Evolutionary conservation across 1,284 basidiomycete genomes (phyloP), one percentile per base, ranked within the genome.

Genomic region (Psilocybe mexicana): DNA sequence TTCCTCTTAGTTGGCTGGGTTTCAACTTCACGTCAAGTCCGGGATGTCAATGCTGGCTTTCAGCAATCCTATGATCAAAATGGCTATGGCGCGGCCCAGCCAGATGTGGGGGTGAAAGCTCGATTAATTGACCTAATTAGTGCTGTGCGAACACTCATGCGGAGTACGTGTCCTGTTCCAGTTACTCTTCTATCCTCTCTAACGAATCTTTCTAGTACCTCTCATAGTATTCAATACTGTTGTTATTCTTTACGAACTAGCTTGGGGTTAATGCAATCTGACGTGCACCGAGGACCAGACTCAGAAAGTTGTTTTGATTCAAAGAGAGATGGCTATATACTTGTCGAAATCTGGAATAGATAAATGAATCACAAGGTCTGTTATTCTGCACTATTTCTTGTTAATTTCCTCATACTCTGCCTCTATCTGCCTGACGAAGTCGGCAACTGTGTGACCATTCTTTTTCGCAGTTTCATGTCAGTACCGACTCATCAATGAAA

Each of bases 121-220:
- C 87, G 93, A 68, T 73, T 97, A 50, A 87, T 98, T 70, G 93
- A 94, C 74, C 82, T 98, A 65, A 98, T 98, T 63, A 85, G 90
- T 64, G 96, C 96, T 28, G 94, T 98, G 58, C 81, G 96, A 73
- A 98, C 94, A 55, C 79, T 98, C 62, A 91, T 98, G 90, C 86
- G 96, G 73, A 94, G 96, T 98, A 63, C 67, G 78, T 79, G 45
- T 52, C 55, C 42, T 23, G 10, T 45, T 54, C 52, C 33, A 50
- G 55, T 50, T 36, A 36, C 26, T 50, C n/a, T 54, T 54, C 42
- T 42, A 50, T 24, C 40, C 12, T 43, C 46, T 24, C 26, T 40
- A 36, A 53, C 55, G 33, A 18, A 35, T n/a, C 57, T 59, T 45
- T 62, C 44, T 66, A 96, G 94, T 96, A 80, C 94, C 94, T 44